Percentiles rank a stretch among this genome's conserved stretches.
Evolutionary conservation across 2,329 filamentous ascomycete genomes (phyloP).

Genomic region (Sclerotinia glacialis): DNA sequence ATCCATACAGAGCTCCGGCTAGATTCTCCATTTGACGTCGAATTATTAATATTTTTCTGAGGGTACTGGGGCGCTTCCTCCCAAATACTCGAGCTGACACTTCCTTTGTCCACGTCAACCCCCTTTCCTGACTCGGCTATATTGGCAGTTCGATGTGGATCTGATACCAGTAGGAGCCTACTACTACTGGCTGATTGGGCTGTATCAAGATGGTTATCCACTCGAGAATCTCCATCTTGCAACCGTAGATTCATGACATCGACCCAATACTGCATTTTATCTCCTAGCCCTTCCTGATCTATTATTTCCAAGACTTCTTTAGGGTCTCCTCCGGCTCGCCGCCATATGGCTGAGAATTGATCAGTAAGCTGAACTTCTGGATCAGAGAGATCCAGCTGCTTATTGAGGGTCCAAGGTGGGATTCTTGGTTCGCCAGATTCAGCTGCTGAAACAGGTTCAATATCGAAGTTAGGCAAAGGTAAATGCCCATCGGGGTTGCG

Average conservation of each 20-base stretch:
- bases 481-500: background rate
- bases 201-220: too few relatives aligned
- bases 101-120: conserved; percentile 23
- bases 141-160: background rate
- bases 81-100: conserved; percentile 33
- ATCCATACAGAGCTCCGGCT: background rate
- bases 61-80: conserved; percentile 26
- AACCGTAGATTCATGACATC: conserved; percentile 40
- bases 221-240: background rate
- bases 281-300: conserved; percentile 56
- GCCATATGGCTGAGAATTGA: conserved; percentile 56
- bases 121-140: background rate
- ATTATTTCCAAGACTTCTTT: conserved; percentile 60
- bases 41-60: background rate
- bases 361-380: conserved; percentile 37
- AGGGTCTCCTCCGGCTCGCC: conserved; percentile 58
- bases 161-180: background rate
- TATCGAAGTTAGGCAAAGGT: background rate
- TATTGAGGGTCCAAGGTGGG: background rate
- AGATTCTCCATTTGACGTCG: background rate
- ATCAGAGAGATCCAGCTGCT: conserved; percentile 20
- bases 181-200: background rate
- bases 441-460: background rate
- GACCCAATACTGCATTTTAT: conserved; percentile 59
- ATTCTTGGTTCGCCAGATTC: background rate